These are phyloP conservation scores for Pholiota adiposa DNA, from an alignment of 1,284 basidiomycete genomes.

Conservation along the genomic window DNA sequence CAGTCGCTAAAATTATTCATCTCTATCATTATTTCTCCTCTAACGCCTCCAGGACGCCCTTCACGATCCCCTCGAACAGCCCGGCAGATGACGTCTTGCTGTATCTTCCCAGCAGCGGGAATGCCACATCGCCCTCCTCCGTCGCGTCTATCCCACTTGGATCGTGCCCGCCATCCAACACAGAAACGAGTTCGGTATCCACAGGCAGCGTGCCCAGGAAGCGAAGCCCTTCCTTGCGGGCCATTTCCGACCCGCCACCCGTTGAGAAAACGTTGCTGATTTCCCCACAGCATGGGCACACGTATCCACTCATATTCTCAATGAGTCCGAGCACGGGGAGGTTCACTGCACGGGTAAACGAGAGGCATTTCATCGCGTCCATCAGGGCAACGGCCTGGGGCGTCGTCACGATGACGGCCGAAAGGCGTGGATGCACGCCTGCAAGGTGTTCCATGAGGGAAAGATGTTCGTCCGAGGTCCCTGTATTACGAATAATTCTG, in stretches of 20 bases:
- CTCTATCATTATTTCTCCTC: conserved; percentile 14
- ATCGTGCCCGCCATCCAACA: conserved; percentile 74
- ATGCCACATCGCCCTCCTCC: conserved; percentile 34
- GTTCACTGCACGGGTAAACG: conserved; percentile 88
- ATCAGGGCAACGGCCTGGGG: conserved; percentile 96
- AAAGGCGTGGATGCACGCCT: conserved; percentile 80
- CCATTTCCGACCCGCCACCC: conserved; percentile 91
- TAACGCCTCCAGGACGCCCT: conserved; percentile 37
- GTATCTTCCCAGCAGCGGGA: conserved; percentile 59
- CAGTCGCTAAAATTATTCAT: background rate
- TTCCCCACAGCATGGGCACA: conserved; percentile 94
- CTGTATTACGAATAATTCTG: conserved; percentile 43
- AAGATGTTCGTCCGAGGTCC: conserved; percentile 98
- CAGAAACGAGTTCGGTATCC: conserved; percentile 88
- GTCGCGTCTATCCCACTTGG: conserved; percentile 17
- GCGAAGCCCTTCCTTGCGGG: conserved; percentile 68
- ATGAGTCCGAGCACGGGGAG: conserved; percentile 93
- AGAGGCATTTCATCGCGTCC: conserved; percentile 95
- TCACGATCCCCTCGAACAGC: conserved; percentile 60
- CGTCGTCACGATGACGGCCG: conserved; percentile 92
- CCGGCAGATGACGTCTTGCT: conserved; percentile 62
- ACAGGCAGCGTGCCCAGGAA: conserved; percentile 95
- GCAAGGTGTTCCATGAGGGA: conserved; percentile 93
- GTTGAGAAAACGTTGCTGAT: conserved; percentile 95
- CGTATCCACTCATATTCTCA: conserved; percentile 99